Evolutionary conservation across 2,329 filamentous ascomycete genomes (phyloP).

Genomic region (Albifimbria verrucaria): DNA sequence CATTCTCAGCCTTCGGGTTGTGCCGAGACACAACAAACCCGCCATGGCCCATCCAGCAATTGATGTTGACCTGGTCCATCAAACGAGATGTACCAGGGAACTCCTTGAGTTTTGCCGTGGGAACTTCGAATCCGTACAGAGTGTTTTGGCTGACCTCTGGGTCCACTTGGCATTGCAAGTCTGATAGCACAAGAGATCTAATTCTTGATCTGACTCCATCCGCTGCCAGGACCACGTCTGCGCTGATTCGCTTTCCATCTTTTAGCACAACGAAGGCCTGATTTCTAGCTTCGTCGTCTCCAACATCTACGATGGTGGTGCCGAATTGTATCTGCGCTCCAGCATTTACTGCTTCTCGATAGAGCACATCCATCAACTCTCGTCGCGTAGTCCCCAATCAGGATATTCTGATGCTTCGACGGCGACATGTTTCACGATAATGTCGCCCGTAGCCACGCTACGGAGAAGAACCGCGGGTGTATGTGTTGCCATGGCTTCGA

Average conservation of each 20-base stretch:
- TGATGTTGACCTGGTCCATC: conserved; percentile 14
- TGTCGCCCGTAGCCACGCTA: conserved; percentile 10
- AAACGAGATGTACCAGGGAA: conserved; percentile 7
- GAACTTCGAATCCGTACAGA: conserved; percentile 13
- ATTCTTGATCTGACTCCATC: conserved; percentile 10
- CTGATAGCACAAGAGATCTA: conserved; percentile 4
- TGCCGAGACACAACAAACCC: conserved; percentile 14
- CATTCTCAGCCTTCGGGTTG: conserved; percentile 8
- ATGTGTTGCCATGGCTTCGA: conserved; percentile 7
- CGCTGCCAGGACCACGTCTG: conserved; percentile 4
- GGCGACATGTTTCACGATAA: conserved; percentile 8
- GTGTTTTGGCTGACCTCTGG: conserved; percentile 13
- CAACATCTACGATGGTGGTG: background rate
- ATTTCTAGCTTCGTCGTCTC: background rate
- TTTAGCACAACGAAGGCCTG: conserved; percentile 3
- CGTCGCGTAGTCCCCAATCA: conserved; percentile 14
- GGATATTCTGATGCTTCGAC: conserved; percentile 9
- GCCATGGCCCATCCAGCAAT: conserved; percentile 13
- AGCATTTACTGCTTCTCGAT: conserved; percentile 2
- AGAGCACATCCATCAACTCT: conserved; percentile 10
- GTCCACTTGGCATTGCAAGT: conserved; percentile 7
- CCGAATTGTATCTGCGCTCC: background rate
- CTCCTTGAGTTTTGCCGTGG: conserved; percentile 1
- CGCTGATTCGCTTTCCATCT: conserved; percentile 2
- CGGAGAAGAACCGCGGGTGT: conserved; percentile 11